Base-by-base conservation (phyloP, 768 basidiomycete species). In the Boletus tomentosulus region DNA sequence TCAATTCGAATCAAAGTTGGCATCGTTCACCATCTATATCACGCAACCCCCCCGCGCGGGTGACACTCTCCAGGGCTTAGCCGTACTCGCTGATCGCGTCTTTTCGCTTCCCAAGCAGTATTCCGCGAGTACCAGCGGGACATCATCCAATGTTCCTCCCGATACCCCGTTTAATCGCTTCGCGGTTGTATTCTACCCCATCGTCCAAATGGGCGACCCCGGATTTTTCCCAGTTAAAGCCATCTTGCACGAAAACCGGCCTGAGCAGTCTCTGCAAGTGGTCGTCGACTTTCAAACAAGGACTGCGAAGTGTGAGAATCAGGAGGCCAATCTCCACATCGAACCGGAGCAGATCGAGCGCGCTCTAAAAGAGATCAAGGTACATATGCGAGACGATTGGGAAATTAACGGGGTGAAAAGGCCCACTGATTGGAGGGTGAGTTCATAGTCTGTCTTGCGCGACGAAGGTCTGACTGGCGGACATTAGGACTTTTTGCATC, bases 71-170 rank as follows among this genome's bases (percentile, higher is more conserved):
- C 58, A 24, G 3, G 42, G 33, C 46, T 49, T 65, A n/a, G 46
- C 55, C 1, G 58, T 63, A 19, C 64, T 65, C 34, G 56, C 56
- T 38, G 58, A 61, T 46, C 55, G 35, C 24, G 64, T 56, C n/a
- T 65, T 65, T 30, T n/a, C 37, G 1, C 62, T 63, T 3, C 51
- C 31, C 16, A 48, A 53, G 30, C 38, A 56, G 27, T 54, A 48
- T 1, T 16, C 27, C 7, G 11, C 43, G 5, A 16, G 43, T 13
- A 13, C 7, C 3, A 22, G 37, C 13, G 6, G 25, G 30, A 10
- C 33, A 34, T 13, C 33, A 34, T 13, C 12, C 33, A 13, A 34
- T 34, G 33, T 34, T 34, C 33, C 33, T 44, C 27, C 6, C 15
- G 1, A 27, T 28, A 9, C 24, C 43, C 15, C 8, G 27, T 16